Percentiles rank a stretch among this genome's conserved stretches.
phyloP scores from a whole-genome alignment of 371 early-diverging fungal species.

The Mucor saturninus region DNA sequence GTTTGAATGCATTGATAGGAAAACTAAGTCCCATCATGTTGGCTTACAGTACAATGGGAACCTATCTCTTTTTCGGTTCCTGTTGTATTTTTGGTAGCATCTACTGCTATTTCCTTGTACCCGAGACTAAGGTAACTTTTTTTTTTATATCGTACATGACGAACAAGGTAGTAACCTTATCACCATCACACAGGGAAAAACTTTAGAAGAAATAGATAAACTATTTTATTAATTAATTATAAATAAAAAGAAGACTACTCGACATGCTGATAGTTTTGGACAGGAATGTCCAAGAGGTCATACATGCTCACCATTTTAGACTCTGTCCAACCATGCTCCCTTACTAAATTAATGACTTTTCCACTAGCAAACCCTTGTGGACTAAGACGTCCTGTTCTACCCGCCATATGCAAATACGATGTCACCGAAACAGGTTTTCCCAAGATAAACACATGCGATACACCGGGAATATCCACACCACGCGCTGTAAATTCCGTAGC shows the following conservation, averaged over 20 bases:
- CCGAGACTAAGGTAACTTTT: constrained; percentile 37
- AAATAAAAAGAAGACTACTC: constrained; percentile 25
- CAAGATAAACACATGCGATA: constrained; percentile 85
- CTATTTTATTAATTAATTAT: constrained; percentile 16
- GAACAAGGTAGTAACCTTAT: background rate
- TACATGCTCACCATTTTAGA: constrained; percentile 44
- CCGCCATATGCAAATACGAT: constrained; percentile 86
- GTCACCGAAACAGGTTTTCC: constrained; percentile 66
- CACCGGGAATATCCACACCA: constrained; percentile 87
- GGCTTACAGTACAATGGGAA: constrained; percentile 37
- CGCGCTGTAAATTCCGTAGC: constrained; percentile 82
- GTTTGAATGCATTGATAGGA: constrained; percentile 44
- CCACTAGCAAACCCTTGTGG: constrained; percentile 44
- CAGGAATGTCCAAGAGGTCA: constrained; percentile 38
- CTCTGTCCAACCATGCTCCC: constrained; percentile 50
- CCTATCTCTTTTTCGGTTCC: constrained; percentile 50
- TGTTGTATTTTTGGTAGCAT: constrained; percentile 31
- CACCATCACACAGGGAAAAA: constrained; percentile 21
- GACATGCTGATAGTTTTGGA: constrained; percentile 39
- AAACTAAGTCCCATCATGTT: constrained; percentile 39
- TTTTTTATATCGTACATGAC: too few species aligned
- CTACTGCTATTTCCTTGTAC: constrained; percentile 28
- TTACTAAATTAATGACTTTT: constrained; percentile 61
- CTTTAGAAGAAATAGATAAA: constrained; percentile 36
- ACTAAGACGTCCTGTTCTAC: constrained; percentile 77